A percentile compares a stretch with the other conserved stretches of the same genome.
Evolutionary conservation across 768 basidiomycete species (phyloP).

Genomic region (Amanita brunnescens): DNA sequence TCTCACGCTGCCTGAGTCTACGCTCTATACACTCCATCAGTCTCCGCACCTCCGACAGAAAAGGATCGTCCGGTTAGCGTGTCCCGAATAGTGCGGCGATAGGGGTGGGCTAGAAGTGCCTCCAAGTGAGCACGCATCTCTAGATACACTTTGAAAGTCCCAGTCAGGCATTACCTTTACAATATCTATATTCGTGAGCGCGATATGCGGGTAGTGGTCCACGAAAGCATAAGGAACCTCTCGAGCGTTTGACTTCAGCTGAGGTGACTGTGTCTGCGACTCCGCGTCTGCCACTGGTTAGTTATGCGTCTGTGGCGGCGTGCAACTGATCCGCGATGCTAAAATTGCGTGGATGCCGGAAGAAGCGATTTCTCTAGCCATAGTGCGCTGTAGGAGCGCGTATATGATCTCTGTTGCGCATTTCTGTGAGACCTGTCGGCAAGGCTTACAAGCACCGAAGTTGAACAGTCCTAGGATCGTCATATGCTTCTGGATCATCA

Average conservation of each 20-base stretch:
- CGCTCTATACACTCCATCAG: too few species aligned
- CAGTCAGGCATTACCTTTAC: neutral
- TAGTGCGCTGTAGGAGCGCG: neutral
- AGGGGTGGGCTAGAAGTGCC: slow-evolving; percentile 1
- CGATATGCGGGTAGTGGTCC: neutral
- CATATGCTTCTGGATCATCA: slow-evolving; percentile 3
- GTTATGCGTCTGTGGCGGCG: neutral
- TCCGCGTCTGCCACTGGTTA: neutral
- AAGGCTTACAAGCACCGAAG: neutral
- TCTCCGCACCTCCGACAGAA: too few species aligned
- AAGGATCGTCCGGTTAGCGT: neutral
- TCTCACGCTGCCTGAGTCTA: too few species aligned
- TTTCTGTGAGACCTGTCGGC: neutral
- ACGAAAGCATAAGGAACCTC: neutral
- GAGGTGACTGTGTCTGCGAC: neutral
- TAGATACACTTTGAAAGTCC: neutral
- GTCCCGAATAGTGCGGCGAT: neutral
- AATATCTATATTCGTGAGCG: neutral
- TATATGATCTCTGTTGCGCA: neutral
- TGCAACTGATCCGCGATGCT: slow-evolving; percentile 2
- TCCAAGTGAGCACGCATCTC: neutral
- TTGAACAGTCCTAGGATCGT: neutral
- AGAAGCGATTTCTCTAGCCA: neutral
- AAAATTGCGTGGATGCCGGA: neutral
- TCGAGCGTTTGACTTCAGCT: neutral